Evolutionary conservation across 2,329 filamentous ascomycete species (phyloP).

Genomic region (Fusarium sp.): DNA sequence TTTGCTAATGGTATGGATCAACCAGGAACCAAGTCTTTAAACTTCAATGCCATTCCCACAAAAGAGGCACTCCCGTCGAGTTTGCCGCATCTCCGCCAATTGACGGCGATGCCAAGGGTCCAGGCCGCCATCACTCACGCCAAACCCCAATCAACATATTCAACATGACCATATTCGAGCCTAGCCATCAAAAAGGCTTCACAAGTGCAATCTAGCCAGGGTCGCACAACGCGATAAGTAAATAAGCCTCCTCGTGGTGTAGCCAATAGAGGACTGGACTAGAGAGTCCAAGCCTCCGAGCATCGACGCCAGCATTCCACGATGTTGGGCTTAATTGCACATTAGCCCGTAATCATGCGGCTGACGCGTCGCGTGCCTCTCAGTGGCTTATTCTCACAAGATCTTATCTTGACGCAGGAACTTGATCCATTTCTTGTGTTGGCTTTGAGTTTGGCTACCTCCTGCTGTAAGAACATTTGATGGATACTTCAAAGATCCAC

Average conservation of each 20-base stretch:
- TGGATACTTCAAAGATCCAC: slow-evolving; percentile 19
- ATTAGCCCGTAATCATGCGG: neutral
- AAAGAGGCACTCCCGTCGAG: neutral
- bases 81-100: neutral
- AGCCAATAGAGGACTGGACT: neutral
- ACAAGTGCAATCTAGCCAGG: neutral
- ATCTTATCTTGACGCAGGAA: neutral
- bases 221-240: neutral
- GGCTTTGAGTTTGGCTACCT: neutral
- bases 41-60: neutral
- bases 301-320: neutral
- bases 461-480: neutral
- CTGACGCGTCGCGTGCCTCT: neutral
- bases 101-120: neutral
- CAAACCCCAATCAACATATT: neutral
- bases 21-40: neutral
- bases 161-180: neutral
- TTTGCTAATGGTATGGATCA: neutral
- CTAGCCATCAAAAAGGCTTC: neutral
- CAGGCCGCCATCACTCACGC: neutral
- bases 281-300: neutral
- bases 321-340: neutral
- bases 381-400: neutral
- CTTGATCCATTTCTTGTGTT: neutral
- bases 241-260: neutral